Evolutionary conservation across 2,329 filamentous ascomycete species (phyloP), one percentile per base, ranked within the genome.

Genomic region (Nannizziopsis barbatae): DNA sequence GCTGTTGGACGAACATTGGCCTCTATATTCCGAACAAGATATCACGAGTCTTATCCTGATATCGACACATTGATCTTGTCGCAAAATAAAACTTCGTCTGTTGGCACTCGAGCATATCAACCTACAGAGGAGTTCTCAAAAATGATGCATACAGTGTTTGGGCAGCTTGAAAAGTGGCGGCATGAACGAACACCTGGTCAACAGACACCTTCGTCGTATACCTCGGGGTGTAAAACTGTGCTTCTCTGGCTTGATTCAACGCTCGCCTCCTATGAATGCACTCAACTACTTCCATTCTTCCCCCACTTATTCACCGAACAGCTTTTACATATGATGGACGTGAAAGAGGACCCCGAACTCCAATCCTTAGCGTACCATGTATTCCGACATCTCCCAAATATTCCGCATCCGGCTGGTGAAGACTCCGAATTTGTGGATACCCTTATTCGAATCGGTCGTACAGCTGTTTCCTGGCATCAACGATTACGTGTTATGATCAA

Each of bases 281-380:
- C 81, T 0, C 84, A 92, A 61, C 77, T 98, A 11, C 80, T 93
- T 14, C 80, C 83, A 2, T 96, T 95, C 75, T 96, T 98, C 72
- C 84, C 88, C 0, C 77, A 85, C 32, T 75, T 84, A 0, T 90
- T 96, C 61, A 92, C 94, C 64, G 86, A 92, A 58, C 86, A 95
- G 63, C 77, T 98, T 11, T 72, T 98, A 45, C 89, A 98, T 71
- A 98, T 98, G 92, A 98, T 98, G 90, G 92, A 98, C 61, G 87
- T 98, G 64, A 96, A 96, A 65, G 92, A 98, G 65, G 92, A 98
- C 59, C 88, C 87, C 0, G 93, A 98, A 65, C 76, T 98, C 1
- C 93, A 95, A 73, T 83, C 85, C 8, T 76, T 95, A 7, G 90
- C 92, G 0, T 98, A 96, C 62, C 88, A 95, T 61, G 92, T 98